Base-by-base conservation (phyloP, 2,329 filamentous ascomycete species). In the Paracoccidioides lutzii region DNA sequence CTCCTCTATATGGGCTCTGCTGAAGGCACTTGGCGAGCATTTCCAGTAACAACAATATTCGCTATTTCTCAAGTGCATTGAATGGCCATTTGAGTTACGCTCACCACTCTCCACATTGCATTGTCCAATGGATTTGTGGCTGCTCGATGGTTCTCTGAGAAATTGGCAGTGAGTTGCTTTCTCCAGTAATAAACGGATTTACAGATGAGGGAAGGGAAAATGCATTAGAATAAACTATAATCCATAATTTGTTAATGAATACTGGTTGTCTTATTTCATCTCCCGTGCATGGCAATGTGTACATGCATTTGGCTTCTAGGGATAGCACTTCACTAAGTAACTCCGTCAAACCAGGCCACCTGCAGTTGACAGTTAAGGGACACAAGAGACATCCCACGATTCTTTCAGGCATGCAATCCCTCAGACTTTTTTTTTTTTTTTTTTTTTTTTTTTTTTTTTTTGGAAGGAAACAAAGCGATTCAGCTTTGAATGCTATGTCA, bases 191-290 rank as follows among this genome's bases (percentile, higher is more conserved):
- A 52, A n/a, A 38, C 32, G 35, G 58, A 62, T 22, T 37, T 59
- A 48, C 59, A 53, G 12, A 60, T 50, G 14, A 57, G 61, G 3
- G 59, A 60, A 22, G 59, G 59, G 42, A 56, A 61, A 12, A 58
- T 46, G n/a, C 59, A 62, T 10, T 58, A 52, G 8, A 59, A 52
- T 4, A n/a, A 55, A 56, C 59, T 59, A 61, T 32, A 54, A 49
- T 5, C 45, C 51, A 53, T 65, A 66, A 33, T 63, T 65, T 41
- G 60, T 58, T 55, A 65, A 67, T 12, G 65, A 65, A 44, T 60
- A 56, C 7, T 61, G 57, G 54, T 62, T 59, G 55, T 66, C 63
- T 45, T 65, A 67, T 60, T 63, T 66, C 42, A 67, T 60, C 57
- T 67, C 67, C 52, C 65, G 61, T 42, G 54, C 56, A 33, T 63